Evolutionary conservation across 164 flowering plant species (phyloP), one percentile per base, ranked within the genome.

Genomic region (Tinospora cordifolia): DNA sequence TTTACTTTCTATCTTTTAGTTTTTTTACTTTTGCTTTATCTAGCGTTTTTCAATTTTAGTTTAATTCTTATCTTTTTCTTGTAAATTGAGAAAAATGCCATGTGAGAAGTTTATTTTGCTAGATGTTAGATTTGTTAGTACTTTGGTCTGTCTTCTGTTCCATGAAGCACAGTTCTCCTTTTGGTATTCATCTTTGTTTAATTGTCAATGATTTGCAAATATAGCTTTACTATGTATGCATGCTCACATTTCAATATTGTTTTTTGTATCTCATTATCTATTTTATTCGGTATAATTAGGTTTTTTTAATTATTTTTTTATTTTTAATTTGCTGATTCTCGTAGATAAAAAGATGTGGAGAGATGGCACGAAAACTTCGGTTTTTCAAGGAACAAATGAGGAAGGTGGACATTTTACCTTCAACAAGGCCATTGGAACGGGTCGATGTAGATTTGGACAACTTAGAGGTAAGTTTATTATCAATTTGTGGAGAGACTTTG

Each of bases 311-410:
- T n/a, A n/a, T n/a, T n/a, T n/a, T n/a, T n/a, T n/a, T n/a, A n/a
- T n/a, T n/a, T n/a, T n/a, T n/a, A n/a, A 51, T 27, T 47, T 47
- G 2, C 63, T 27, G 30, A 63, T 39, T 6, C 30, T 40, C 73
- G 60, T 72, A 93, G 98, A 83, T 93, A 2, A 91, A 88, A 83
- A 80, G 92, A 79, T 88, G 97, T 74, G 91, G 85, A 12, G 98
- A 93, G 78, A 91, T 93, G 97, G 87, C 95, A 25, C 87, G 95
- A 7, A 90, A 87, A 76, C 77, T 93, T 44, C 88, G 88, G 2
- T 90, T 88, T 75, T 84, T 89, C 41, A 82, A 57, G 82, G 97
- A 87, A 4, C 93, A 90, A 75, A 93, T 90, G 85, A 70, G 63
- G 15, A 90, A 87, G 82, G 87, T 87, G 64, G 93, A 88, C 22